phyloP scores from a whole-genome alignment of 345 rosid genomes.

The Adansonia digitata region DNA sequence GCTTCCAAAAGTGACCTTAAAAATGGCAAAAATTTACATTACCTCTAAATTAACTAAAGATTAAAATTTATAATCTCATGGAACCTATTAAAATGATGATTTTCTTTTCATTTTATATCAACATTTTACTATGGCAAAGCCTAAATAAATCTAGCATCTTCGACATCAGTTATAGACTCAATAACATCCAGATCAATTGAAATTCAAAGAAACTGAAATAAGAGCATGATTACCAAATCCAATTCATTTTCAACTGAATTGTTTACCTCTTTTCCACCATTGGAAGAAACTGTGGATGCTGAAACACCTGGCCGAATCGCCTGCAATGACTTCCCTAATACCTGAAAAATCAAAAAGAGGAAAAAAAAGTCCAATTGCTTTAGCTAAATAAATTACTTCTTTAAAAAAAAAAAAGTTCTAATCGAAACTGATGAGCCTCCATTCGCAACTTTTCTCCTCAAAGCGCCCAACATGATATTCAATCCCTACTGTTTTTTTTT shows the following conservation, averaged over 20 bases:
- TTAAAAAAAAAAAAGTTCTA: conserved; percentile 5
- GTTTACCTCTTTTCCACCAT: conserved; percentile 43
- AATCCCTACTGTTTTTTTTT: not conserved
- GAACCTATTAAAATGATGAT: too few relatives aligned
- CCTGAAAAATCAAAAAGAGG: conserved; percentile 23
- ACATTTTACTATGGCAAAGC: not conserved
- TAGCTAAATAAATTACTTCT: not conserved
- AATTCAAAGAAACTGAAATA: not conserved
- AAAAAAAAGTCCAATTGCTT: not conserved
- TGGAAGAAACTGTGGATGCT: conserved; percentile 35
- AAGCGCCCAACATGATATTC: conserved; percentile 30
- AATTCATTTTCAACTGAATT: not conserved
- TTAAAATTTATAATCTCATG: too few relatives aligned
- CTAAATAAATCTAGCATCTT: not conserved
- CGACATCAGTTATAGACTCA: not conserved
- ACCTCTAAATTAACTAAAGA: not conserved
- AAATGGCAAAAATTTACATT: not conserved
- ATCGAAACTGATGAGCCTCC: conserved; percentile 45
- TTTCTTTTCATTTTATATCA: not conserved
- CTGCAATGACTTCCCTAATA: conserved; percentile 37
- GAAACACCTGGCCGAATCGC: conserved; percentile 31
- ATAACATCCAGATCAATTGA: not conserved
- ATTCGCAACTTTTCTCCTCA: conserved; percentile 32
- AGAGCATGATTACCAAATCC: not conserved
- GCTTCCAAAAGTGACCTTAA: not conserved